Conservation (phyloP, 345 rosid genomes). For the Jatropha curcas region DNA sequence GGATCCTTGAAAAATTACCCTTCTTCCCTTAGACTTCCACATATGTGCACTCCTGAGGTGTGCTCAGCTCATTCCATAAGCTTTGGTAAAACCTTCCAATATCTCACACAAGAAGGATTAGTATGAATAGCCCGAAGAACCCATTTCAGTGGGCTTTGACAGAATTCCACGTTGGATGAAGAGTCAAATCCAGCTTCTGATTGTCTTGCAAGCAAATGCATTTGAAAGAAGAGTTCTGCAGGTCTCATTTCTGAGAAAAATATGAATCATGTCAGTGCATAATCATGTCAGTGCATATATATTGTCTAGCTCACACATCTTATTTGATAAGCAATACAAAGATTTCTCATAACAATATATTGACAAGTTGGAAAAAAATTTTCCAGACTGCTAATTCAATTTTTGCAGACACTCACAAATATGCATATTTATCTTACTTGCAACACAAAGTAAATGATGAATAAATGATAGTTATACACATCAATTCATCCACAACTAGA, state of each 20-base stretch:
- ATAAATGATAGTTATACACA: background rate
- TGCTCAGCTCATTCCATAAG: slow-evolving; percentile 29
- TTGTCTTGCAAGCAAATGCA: slow-evolving; percentile 80
- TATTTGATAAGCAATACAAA: background rate
- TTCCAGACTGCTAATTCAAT: background rate
- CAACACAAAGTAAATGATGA: no score
- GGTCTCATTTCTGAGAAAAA: slow-evolving; percentile 74
- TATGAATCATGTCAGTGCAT: slow-evolving; percentile 6
- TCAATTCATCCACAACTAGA: background rate
- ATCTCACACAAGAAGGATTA: slow-evolving; percentile 69
- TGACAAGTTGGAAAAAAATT: background rate
- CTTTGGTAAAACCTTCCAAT: slow-evolving; percentile 74
- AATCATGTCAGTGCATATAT: slow-evolving; percentile 1
- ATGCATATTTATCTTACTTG: background rate
- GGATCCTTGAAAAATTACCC: background rate
- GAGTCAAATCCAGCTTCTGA: slow-evolving; percentile 35
- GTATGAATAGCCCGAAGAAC: slow-evolving; percentile 84
- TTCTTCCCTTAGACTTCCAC: background rate
- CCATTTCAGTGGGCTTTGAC: slow-evolving; percentile 76
- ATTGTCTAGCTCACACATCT: background rate
- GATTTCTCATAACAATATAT: no score
- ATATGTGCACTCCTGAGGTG: background rate
- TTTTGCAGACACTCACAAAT: no score
- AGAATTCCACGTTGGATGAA: slow-evolving; percentile 46
- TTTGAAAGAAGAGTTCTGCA: slow-evolving; percentile 85